phyloP scores from a whole-genome alignment of 768 basidiomycete genomes.

The Ramaria rubella region DNA sequence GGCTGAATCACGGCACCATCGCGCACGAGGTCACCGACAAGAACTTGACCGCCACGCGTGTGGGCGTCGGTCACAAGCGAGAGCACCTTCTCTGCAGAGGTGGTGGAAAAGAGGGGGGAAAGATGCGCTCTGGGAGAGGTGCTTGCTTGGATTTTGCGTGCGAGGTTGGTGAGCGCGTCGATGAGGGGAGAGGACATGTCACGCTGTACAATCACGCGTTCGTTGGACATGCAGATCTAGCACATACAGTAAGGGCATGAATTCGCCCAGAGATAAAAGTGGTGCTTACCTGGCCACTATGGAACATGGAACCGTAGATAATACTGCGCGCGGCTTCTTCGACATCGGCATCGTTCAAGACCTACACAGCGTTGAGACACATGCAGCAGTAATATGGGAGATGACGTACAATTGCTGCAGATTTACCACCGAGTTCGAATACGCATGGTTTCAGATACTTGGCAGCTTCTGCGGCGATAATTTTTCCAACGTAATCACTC shows the following conservation, averaged over 20 bases:
- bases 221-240: constrained; percentile 52
- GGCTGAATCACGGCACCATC: constrained; percentile 41
- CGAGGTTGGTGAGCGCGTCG: constrained; percentile 27
- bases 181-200: constrained; percentile 32
- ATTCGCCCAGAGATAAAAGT: neutral
- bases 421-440: constrained; percentile 51
- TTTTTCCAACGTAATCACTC: constrained; percentile 44
- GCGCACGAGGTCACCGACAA: constrained; percentile 37
- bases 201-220: constrained; percentile 50
- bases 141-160: constrained; percentile 33
- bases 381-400: neutral
- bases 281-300: constrained; percentile 32
- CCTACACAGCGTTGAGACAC: constrained; percentile 23
- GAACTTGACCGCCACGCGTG: constrained; percentile 35
- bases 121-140: constrained; percentile 24
- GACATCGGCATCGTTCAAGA: constrained; percentile 48
- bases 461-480: constrained; percentile 49
- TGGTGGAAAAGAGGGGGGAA: constrained; percentile 37
- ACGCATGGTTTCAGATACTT: constrained; percentile 51
- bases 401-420: constrained; percentile 38
- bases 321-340: constrained; percentile 46
- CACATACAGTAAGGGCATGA: neutral
- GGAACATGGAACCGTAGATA: constrained; percentile 35
- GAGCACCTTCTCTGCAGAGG: constrained; percentile 41
- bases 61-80: constrained; percentile 39